These are phyloP conservation scores for Stramenopiles sp. DNA, from an alignment of 352 stramenopile species.

Conservation along the genomic window DNA sequence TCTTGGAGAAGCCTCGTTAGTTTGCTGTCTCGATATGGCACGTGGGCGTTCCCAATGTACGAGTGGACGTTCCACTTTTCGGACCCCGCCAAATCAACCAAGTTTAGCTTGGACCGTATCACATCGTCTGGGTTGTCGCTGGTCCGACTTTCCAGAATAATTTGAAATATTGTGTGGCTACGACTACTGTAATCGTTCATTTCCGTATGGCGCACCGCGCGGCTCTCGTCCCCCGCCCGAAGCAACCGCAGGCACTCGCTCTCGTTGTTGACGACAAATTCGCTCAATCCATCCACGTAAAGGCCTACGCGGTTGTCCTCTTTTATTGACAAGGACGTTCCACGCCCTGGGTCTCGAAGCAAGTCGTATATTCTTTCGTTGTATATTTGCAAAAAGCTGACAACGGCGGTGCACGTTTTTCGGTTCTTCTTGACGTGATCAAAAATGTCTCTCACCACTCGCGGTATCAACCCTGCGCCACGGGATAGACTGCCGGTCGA, in stretches of 20 bases:
- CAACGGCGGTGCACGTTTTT: slow-evolving; percentile 28
- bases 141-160: slow-evolving; percentile 39
- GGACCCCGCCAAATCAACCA: slow-evolving; percentile 73
- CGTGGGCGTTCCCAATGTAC: slow-evolving; percentile 30
- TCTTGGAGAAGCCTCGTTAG: slow-evolving; percentile 70
- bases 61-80: slow-evolving; percentile 66
- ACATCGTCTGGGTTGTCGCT: slow-evolving; percentile 38
- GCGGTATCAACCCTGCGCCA: not conserved
- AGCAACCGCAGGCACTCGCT: slow-evolving; percentile 58
- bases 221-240: slow-evolving; percentile 50
- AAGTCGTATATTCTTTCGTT: slow-evolving; percentile 73
- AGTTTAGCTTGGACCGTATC: slow-evolving; percentile 74
- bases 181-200: slow-evolving; percentile 69
- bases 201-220: slow-evolving; percentile 61
- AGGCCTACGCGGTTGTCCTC: slow-evolving; percentile 37
- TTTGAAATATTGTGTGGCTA: slow-evolving; percentile 63
- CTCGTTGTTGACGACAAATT: slow-evolving; percentile 59
- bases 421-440: slow-evolving; percentile 38
- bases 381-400: slow-evolving; percentile 67
- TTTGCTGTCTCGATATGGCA: slow-evolving; percentile 78
- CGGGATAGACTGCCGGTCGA: slow-evolving; percentile 24
- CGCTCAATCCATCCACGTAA: slow-evolving; percentile 66
- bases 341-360: slow-evolving; percentile 49
- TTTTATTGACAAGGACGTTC: slow-evolving; percentile 47
- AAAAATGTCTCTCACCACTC: slow-evolving; percentile 46